These are phyloP conservation scores for Ogataea ramenticola DNA, from an alignment of 805 yeast genomes.

Conservation along the genomic window DNA sequence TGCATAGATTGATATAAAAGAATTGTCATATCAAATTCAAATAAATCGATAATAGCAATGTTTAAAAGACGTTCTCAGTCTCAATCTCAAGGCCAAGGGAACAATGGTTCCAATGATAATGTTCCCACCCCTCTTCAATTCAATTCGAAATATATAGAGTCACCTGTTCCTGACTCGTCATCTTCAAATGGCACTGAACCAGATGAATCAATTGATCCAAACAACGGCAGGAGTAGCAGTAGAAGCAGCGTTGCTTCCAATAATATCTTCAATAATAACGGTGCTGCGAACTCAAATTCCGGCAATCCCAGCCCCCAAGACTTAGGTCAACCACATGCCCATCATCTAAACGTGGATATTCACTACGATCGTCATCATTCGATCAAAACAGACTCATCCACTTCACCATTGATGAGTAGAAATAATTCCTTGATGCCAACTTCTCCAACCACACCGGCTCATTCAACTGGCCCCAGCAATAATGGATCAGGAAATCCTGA, in stretches of 20 bases:
- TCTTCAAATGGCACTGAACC: too few relatives aligned
- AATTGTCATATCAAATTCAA: too few relatives aligned
- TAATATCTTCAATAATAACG: too few relatives aligned
- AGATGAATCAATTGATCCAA: too few relatives aligned
- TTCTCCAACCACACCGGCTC: background rate
- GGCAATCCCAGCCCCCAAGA: background rate
- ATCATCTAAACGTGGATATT: background rate
- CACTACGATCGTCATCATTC: conserved; percentile 2
- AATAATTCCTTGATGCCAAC: conserved; percentile 1
- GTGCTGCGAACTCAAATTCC: too few relatives aligned
- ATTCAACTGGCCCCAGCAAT: too few relatives aligned
- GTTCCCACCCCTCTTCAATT: conserved; percentile 7
- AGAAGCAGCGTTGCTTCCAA: too few relatives aligned
- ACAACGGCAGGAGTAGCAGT: too few relatives aligned
- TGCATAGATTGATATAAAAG: too few relatives aligned
- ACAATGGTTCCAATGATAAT: background rate
- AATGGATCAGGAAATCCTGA: too few relatives aligned
- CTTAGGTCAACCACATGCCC: too few relatives aligned
- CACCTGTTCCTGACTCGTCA: too few relatives aligned
- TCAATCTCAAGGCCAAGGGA: background rate
- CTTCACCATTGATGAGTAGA: background rate
- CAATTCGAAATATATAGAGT: conserved; percentile 13
- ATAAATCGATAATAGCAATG: background rate
- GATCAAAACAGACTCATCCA: background rate
- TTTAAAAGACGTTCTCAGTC: background rate